Conservation (phyloP, 75 land plant genomes). For the Sequoia sempervirens region DNA sequence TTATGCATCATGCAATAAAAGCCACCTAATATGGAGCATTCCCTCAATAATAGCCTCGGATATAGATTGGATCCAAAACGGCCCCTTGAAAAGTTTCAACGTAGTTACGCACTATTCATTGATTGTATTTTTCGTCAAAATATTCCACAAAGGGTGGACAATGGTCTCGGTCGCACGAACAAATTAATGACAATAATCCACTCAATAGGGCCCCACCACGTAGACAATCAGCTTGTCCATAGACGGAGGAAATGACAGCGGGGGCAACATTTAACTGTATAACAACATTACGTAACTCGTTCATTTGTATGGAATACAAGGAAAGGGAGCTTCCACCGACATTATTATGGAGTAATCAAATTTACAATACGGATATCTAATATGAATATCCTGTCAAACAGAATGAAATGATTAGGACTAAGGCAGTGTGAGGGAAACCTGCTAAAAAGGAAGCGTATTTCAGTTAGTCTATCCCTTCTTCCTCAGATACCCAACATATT, state of each 20-base stretch:
- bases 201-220: not conserved
- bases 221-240: not conserved
- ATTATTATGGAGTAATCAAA: not conserved
- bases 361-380: not conserved
- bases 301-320: no score
- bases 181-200: not conserved
- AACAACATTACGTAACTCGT: not conserved
- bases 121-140: not conserved
- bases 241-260: not conserved
- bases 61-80: not conserved
- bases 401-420: conserved; percentile 2
- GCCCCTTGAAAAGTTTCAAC: not conserved
- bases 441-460: not conserved
- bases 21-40: not conserved
- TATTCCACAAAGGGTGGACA: not conserved
- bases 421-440: not conserved
- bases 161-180: not conserved
- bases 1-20: not conserved
- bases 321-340: not conserved
- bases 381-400: not conserved
- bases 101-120: not conserved
- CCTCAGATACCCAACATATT: not conserved
- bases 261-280: not conserved
- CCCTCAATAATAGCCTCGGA: not conserved
- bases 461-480: not conserved